Conservation (phyloP, 2,329 filamentous ascomycete genomes). For the Trichoderma simmonsii region DNA sequence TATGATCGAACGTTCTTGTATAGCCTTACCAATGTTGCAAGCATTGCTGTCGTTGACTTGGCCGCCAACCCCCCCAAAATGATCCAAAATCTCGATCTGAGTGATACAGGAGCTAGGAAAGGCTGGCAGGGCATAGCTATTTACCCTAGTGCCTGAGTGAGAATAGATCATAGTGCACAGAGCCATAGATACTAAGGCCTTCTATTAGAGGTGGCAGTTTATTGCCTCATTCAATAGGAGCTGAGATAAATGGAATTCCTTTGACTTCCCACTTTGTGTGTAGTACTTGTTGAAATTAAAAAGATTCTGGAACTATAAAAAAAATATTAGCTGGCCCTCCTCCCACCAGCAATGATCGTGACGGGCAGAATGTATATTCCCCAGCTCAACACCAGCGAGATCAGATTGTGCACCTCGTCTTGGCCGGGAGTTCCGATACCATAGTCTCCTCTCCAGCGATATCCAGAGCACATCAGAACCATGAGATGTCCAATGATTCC, state of each 20-base stretch:
- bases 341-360: neutral
- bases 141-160: neutral
- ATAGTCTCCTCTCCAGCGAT: constrained; percentile 21
- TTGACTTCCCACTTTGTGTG: too few species aligned
- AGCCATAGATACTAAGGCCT: neutral
- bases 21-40: neutral
- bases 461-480: neutral
- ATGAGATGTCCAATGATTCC: neutral
- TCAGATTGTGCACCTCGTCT: constrained; percentile 2
- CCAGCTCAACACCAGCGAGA: neutral
- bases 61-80: neutral
- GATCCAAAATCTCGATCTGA: neutral
- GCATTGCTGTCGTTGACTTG: neutral
- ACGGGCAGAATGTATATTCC: neutral
- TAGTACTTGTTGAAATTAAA: too few species aligned
- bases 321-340: neutral
- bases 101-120: neutral
- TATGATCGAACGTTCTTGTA: neutral
- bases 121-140: neutral
- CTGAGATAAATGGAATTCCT: too few species aligned
- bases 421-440: constrained; percentile 6
- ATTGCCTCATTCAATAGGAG: too few species aligned
- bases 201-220: too few species aligned
- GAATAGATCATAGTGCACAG: neutral
- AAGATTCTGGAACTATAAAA: too few species aligned